Evolutionary conservation across 441 rosid species (phyloP).

Genomic region (Omphalea diandra): DNA sequence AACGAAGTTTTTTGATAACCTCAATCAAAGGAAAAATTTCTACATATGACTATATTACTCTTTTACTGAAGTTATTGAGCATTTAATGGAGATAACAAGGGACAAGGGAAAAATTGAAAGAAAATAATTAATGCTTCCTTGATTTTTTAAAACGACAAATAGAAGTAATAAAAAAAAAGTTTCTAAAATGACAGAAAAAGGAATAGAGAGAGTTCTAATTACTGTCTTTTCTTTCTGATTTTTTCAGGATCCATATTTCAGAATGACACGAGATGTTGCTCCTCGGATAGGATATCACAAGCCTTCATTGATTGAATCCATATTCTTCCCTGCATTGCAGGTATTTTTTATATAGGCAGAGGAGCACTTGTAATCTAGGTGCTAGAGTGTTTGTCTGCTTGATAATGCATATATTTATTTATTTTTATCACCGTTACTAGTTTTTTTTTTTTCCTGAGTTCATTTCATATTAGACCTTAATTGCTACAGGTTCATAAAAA

Average conservation of each 20-base stretch:
- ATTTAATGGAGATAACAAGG: no score
- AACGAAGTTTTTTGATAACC: no score
- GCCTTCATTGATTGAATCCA: conserved; percentile 84
- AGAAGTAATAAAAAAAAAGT: no score
- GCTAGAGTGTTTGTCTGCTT: neutral
- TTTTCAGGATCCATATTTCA: conserved; percentile 94
- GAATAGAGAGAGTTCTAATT: no score
- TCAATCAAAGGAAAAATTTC: no score
- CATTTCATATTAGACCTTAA: neutral
- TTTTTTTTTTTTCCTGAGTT: neutral
- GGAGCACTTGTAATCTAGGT: no score
- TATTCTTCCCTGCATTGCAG: conserved; percentile 91
- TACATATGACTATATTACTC: no score
- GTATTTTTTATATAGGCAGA: conserved; percentile 30
- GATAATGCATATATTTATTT: neutral
- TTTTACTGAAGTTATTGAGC: no score
- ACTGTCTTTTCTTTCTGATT: conserved; percentile 20
- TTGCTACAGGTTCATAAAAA: neutral
- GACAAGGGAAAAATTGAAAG: no score
- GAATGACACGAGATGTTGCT: conserved; percentile 97
- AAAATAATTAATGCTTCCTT: no score
- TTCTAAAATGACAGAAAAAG: no score
- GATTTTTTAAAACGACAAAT: no score
- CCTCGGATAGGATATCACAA: conserved; percentile 89
- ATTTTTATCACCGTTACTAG: neutral